Evolutionary conservation across 768 basidiomycete species (phyloP).

Genomic region (Mycena amicta): DNA sequence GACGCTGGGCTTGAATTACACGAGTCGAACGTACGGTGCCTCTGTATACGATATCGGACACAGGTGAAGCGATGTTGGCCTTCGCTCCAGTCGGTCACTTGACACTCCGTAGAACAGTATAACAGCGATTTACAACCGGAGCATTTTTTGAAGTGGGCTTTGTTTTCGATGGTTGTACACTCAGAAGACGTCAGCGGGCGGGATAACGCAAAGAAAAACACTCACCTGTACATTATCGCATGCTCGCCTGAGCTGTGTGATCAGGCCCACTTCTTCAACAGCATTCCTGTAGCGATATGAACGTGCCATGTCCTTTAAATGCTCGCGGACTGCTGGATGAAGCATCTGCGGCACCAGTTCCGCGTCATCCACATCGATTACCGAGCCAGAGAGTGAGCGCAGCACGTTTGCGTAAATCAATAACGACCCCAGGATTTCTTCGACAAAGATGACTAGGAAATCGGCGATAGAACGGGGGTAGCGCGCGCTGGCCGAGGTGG

Average conservation of each 20-base stretch:
- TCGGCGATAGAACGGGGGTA: not conserved
- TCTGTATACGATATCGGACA: not conserved
- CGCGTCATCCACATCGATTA: not conserved
- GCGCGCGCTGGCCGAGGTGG: not conserved
- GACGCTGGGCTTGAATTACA: not conserved
- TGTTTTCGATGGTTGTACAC: not conserved
- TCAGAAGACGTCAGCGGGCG: not conserved
- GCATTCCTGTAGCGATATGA: not conserved
- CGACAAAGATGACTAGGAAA: not conserved
- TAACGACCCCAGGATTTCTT: not conserved
- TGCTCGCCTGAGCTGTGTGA: not conserved
- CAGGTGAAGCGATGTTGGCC: not conserved
- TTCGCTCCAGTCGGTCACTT: not conserved
- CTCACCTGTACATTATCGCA: not conserved
- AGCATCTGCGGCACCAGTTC: not conserved
- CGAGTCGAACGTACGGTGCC: not conserved
- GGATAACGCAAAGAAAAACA: too few species aligned
- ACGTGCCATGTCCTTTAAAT: not conserved
- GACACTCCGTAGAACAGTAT: not conserved
- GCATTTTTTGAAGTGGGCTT: not conserved
- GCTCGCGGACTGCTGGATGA: not conserved
- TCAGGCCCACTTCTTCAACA: not conserved
- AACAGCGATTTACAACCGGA: not conserved
- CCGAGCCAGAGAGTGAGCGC: not conserved
- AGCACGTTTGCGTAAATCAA: not conserved